phyloP scores from a whole-genome alignment of 805 yeast species.

The Metschnikowia santaceciliae region DNA sequence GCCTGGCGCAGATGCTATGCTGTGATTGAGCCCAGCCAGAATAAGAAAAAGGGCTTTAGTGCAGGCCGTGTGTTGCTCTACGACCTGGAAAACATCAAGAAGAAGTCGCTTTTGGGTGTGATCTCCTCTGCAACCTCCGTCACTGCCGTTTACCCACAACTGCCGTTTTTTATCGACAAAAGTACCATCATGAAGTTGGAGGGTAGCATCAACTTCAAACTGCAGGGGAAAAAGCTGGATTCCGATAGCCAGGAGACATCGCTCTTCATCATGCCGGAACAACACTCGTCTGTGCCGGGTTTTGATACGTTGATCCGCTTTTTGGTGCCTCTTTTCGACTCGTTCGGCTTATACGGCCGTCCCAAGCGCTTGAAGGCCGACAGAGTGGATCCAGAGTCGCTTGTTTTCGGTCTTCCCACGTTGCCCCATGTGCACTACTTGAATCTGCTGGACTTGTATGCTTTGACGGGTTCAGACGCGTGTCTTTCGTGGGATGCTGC shows the following conservation, averaged over 20 bases:
- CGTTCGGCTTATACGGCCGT: slow-evolving; percentile 45
- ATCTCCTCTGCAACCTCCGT: slow-evolving; percentile 66
- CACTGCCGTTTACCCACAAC: slow-evolving; percentile 90
- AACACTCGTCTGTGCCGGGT: slow-evolving; percentile 44
- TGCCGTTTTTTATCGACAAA: slow-evolving; percentile 74
- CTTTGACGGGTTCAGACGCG: slow-evolving; percentile 20
- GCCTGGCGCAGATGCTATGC: slow-evolving; percentile 96
- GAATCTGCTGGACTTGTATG: slow-evolving; percentile 28
- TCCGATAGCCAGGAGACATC: slow-evolving; percentile 38
- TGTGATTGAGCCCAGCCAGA: slow-evolving; percentile 69
- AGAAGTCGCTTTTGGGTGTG: slow-evolving; percentile 72
- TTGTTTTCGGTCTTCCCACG: slow-evolving; percentile 46
- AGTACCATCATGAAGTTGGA: slow-evolving; percentile 87
- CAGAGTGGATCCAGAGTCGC: slow-evolving; percentile 37
- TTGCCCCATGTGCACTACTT: slow-evolving; percentile 43
- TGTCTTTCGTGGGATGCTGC: slow-evolving; percentile 37
- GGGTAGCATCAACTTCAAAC: slow-evolving; percentile 64
- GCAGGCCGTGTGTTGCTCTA: slow-evolving; percentile 75
- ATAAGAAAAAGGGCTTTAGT: slow-evolving; percentile 43
- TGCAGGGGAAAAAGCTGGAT: slow-evolving; percentile 31
- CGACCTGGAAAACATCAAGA: slow-evolving; percentile 75
- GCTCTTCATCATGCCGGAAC: slow-evolving; percentile 43
- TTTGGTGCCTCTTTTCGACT: slow-evolving; percentile 37
- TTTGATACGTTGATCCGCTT: slow-evolving; percentile 46
- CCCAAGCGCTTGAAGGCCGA: slow-evolving; percentile 42